Evolutionary conservation across 176 grass and related monocot genomes (phyloP).

Genomic region (Coix lacrymajobi): DNA sequence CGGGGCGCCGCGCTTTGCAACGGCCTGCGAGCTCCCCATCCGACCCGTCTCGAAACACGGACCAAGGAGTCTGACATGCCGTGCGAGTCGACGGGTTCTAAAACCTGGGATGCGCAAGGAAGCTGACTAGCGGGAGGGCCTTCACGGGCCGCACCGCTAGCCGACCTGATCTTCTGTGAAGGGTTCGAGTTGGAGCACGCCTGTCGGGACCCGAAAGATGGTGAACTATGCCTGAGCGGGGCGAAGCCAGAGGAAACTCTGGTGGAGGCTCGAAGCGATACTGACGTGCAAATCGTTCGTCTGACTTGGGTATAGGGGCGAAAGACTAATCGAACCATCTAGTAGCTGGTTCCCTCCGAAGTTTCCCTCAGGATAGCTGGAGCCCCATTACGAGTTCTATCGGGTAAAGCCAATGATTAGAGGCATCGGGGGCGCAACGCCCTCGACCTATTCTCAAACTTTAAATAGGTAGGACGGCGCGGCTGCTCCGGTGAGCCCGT

Average conservation of each 20-base stretch:
- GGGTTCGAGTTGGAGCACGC: constrained; percentile 77
- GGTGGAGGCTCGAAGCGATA: constrained; percentile 63
- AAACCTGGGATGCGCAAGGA: too few relatives aligned
- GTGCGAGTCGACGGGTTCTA: too few relatives aligned
- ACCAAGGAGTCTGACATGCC: too few relatives aligned
- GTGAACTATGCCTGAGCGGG: constrained; percentile 58
- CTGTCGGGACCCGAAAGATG: constrained; percentile 55
- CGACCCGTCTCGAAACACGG: too few relatives aligned
- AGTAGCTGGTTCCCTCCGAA: constrained; percentile 44
- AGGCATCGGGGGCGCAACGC: constrained; percentile 62
- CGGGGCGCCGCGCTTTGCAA: too few relatives aligned
- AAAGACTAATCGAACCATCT: constrained; percentile 53
- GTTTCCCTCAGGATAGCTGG: constrained; percentile 52
- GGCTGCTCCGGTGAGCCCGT: too few relatives aligned
- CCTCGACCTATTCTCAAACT: constrained; percentile 52
- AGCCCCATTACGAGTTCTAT: constrained; percentile 48
- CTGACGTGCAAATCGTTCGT: constrained; percentile 30
- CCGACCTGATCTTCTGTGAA: too few relatives aligned
- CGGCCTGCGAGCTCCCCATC: too few relatives aligned
- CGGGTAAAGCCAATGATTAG: constrained; percentile 56
- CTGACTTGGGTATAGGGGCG: constrained; percentile 30
- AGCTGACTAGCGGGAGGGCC: too few relatives aligned
- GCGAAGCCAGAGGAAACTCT: constrained; percentile 69
- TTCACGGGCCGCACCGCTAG: too few relatives aligned
- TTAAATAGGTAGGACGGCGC: constrained; percentile 47